Conservation (phyloP, 176 grass and related monocot genomes). For the Triticum turgidum region DNA sequence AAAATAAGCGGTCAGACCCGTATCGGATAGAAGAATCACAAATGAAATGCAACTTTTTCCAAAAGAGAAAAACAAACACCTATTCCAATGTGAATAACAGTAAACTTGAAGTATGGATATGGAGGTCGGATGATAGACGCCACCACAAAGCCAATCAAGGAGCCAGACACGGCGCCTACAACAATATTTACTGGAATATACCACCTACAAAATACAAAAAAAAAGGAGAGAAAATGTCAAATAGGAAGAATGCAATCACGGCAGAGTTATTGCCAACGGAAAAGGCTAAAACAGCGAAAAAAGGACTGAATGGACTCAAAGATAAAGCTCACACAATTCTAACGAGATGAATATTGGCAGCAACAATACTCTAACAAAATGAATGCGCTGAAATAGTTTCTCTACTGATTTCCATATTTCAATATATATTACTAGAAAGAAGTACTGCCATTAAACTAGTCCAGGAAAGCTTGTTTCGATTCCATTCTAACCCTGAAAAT, state of each 20-base stretch:
- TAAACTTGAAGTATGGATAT: constrained; percentile 98
- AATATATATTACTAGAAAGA: constrained; percentile 19
- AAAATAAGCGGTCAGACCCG: neutral
- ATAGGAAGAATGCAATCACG: neutral
- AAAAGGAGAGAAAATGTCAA: neutral
- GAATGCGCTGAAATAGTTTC: neutral
- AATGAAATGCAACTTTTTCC: neutral
- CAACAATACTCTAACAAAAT: constrained; percentile 1
- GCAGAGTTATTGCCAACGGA: neutral
- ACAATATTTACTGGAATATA: constrained; percentile 98
- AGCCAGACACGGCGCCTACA: constrained; percentile 66
- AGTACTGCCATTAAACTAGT: neutral
- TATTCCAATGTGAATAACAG: constrained; percentile 94
- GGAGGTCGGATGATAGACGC: constrained; percentile 87
- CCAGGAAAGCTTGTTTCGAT: neutral
- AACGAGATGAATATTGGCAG: neutral
- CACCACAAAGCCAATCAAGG: constrained; percentile 90
- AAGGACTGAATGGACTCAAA: neutral
- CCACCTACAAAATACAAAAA: constrained; percentile 64
- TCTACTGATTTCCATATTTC: neutral
- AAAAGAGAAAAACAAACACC: constrained; percentile 41
- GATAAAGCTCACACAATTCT: neutral
- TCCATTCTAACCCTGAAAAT: neutral
- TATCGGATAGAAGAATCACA: constrained; percentile 13
- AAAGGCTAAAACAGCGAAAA: neutral